Conservation (phyloP, 441 rosid genomes). For the Metrosideros polymorpha region DNA sequence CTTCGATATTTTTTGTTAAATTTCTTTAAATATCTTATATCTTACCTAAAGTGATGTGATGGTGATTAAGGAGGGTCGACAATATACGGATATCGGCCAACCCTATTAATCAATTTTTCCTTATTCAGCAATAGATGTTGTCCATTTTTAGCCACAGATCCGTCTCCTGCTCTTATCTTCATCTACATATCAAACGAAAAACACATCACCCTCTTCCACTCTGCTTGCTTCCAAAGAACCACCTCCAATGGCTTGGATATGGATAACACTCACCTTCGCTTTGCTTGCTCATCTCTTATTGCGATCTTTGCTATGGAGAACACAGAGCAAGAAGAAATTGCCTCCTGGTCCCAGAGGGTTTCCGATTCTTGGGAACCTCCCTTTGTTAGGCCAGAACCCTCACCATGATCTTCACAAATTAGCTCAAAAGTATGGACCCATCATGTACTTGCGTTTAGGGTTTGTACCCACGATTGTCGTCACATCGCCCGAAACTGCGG, state of each 20-base stretch:
- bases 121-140: too few species aligned
- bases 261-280: background rate
- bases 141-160: background rate
- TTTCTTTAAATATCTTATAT: background rate
- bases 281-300: background rate
- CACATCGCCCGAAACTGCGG: slow-evolving; percentile 32
- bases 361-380: slow-evolving; percentile 38
- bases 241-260: slow-evolving; percentile 5
- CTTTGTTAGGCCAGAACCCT: slow-evolving; percentile 18
- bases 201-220: background rate
- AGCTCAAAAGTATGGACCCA: slow-evolving; percentile 30
- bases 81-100: background rate
- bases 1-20: background rate
- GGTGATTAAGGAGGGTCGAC: background rate
- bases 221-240: background rate
- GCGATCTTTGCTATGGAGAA: background rate
- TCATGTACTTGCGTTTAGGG: slow-evolving; percentile 32
- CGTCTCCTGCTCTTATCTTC: background rate
- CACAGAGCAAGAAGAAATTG: slow-evolving; percentile 1
- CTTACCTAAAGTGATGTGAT: background rate
- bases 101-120: too few species aligned
- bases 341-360: slow-evolving; percentile 47
- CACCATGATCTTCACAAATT: slow-evolving; percentile 23
- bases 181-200: background rate
- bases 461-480: slow-evolving; percentile 19